Conservation (phyloP, 345 rosid genomes). For the Sonneratia alba region DNA sequence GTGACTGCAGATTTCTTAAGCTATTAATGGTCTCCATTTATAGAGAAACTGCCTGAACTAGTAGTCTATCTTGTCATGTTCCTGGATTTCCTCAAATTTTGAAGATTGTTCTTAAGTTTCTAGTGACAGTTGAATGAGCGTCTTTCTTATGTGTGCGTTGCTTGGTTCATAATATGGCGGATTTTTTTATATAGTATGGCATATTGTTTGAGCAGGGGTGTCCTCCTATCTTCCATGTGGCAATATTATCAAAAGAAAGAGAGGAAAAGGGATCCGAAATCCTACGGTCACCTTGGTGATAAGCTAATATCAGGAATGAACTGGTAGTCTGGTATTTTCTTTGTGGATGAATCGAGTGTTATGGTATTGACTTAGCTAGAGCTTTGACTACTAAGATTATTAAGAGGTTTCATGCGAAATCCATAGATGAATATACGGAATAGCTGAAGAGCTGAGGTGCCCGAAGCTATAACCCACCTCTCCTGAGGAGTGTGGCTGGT, state of each 20-base stretch:
- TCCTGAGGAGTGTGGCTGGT: too few relatives aligned
- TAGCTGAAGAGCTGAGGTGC: not conserved
- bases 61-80: not conserved
- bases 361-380: too few relatives aligned
- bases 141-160: not conserved
- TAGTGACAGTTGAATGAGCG: not conserved
- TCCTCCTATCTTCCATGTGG: not conserved
- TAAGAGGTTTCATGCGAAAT: too few relatives aligned
- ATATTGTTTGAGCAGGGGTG: not conserved
- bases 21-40: not conserved
- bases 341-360: not conserved
- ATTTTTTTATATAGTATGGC: too few relatives aligned
- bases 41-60: not conserved
- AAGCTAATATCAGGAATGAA: too few relatives aligned
- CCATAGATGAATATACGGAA: not conserved
- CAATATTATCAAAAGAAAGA: too few relatives aligned
- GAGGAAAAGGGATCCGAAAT: too few relatives aligned
- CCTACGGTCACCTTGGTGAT: too few relatives aligned
- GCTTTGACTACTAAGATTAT: too few relatives aligned
- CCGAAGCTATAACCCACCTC: not conserved
- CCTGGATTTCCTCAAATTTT: not conserved
- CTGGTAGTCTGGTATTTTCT: not conserved
- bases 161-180: not conserved
- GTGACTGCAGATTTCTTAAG: not conserved
- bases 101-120: not conserved